phyloP scores from a whole-genome alignment of 139 green algal species.

The Closterium sp. region DNA sequence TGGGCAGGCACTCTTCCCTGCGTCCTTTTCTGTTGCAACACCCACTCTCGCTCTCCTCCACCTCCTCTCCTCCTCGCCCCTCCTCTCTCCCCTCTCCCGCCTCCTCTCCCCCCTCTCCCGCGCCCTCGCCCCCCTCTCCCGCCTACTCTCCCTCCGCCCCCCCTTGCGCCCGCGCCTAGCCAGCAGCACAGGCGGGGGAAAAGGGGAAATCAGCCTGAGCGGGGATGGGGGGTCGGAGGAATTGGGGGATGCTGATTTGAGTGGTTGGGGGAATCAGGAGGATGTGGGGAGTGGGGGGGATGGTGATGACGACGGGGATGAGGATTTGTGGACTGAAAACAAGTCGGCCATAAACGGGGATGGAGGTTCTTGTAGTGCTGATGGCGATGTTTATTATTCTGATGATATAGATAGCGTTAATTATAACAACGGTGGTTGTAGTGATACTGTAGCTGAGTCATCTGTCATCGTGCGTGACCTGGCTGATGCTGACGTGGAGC shows the following conservation, averaged over 20 bases:
- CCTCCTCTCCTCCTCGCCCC: background rate
- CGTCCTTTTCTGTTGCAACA: background rate
- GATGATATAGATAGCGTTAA: background rate
- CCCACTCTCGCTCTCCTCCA: background rate
- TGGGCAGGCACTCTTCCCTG: background rate
- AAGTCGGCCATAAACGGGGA: background rate
- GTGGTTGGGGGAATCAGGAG: too few species aligned
- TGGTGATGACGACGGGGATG: background rate
- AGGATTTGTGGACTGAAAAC: background rate
- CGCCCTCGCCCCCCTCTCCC: background rate
- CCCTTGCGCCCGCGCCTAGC: background rate
- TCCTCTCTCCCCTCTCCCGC: background rate
- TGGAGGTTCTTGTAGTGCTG: background rate
- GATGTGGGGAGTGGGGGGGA: background rate
- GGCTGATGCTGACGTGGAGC: background rate
- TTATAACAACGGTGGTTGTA: background rate
- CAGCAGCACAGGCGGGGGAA: background rate
- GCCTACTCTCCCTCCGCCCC: background rate
- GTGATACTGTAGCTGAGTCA: background rate
- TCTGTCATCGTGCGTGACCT: background rate
- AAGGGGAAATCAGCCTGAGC: background rate
- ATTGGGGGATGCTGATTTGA: background rate
- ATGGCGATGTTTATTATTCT: background rate
- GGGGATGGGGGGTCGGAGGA: too few species aligned
- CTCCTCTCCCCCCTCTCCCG: background rate